Evolutionary conservation across 495 filamentous ascomycete species (phyloP), one percentile per base, ranked within the genome.

Genomic region (Aspergillus asperescens): DNA sequence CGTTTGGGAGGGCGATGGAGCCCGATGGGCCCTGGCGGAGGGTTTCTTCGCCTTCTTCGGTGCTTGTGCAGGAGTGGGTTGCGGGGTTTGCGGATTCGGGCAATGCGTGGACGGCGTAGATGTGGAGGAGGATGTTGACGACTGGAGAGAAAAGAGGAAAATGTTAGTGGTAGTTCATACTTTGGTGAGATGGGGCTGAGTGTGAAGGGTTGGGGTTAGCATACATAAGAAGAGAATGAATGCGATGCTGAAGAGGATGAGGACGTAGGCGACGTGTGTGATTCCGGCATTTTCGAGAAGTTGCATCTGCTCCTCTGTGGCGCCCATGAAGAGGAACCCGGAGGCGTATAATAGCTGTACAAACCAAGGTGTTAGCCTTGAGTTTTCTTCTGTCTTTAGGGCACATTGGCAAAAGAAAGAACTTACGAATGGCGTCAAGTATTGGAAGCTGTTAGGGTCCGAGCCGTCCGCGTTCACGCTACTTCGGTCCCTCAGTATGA

Each of bases 311-410:
- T 97, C 92, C 67, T 98, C 93, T 2, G 88, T 96, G 20, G 94
- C 93, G 44, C 88, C 86, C 90, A 96, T 94, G 76, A 98, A 97
- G 48, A 96, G 78, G 70, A 98, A 94, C 24, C 93, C 93, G 4
- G 93, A 90, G 34, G 93, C 90, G 61, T 86, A 95, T 16, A 97
- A 81, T 18, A 97, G 80, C 89, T 95, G 44, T 9, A n/a, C 19
- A 15, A 45, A 4, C n/a, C n/a, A 42, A 4, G 4, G 7, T 13
- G 52, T 62, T 42, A 63, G 67, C 51, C n/a, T 13, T 3, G 16
- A 34, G 8, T 23, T 12, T 42, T 15, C 8, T 41, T 52, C n/a
- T n/a, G n/a, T n/a, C n/a, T n/a, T n/a, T n/a, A n/a, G n/a, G n/a
- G n/a, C n/a, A n/a, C 4, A 7, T 5, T 23, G 41, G 18, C 7